These are phyloP conservation scores for Picea mariana DNA, from an alignment of 83 land plant genomes.

Conservation along the genomic window DNA sequence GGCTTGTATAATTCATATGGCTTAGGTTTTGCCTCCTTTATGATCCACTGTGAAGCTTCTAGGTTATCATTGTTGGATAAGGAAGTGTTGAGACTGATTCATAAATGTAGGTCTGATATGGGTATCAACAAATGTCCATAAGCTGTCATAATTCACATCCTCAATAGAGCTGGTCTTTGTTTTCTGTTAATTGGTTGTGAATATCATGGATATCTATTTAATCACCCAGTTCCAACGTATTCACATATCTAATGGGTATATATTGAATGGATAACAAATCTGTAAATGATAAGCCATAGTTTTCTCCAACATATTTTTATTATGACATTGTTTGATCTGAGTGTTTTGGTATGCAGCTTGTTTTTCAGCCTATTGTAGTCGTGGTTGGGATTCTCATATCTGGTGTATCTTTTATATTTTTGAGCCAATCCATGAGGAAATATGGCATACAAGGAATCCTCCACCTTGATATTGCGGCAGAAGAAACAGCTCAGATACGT, in stretches of 20 bases:
- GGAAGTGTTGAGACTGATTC: too few relatives aligned
- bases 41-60: neutral
- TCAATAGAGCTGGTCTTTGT: too few relatives aligned
- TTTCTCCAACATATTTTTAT: too few relatives aligned
- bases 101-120: too few relatives aligned
- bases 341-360: constrained; percentile 23
- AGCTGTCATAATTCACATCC: neutral
- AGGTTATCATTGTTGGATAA: neutral
- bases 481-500: constrained; percentile 21
- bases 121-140: neutral
- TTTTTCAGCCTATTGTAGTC: constrained; percentile 34
- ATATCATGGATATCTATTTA: too few relatives aligned
- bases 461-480: constrained; percentile 31
- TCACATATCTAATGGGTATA: neutral
- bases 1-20: neutral
- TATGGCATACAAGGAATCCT: constrained; percentile 37
- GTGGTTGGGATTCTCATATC: constrained; percentile 23
- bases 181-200: too few relatives aligned
- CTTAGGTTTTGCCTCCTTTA: neutral
- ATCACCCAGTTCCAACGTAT: too few relatives aligned
- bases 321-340: too few relatives aligned
- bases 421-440: constrained; percentile 29
- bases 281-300: too few relatives aligned
- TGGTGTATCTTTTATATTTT: constrained; percentile 23
- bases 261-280: neutral